Base-by-base conservation (phyloP, 805 yeast species). In the Spathaspora girioi region DNA sequence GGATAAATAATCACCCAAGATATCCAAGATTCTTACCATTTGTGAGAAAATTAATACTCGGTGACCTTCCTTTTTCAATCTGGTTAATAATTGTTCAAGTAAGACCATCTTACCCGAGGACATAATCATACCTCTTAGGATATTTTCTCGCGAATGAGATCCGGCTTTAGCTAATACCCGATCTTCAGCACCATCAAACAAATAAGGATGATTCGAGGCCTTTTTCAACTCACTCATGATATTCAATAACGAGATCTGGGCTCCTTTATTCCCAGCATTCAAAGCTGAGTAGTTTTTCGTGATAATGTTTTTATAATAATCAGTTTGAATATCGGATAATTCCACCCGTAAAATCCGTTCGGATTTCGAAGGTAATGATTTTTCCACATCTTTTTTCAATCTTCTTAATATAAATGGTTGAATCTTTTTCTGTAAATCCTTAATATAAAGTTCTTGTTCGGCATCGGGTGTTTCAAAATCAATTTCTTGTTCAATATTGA, bases 51-150 rank as follows among this genome's bases (percentile, higher is more conserved):
- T 92, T 51, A 94, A 77, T 3, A 94, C 99, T 56, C 99, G 79
- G 65, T 94, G 99, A 2, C 98, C 98, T 69, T 94, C 99, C 64
- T 88, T 87, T 55, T 84, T 82, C 63, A 94, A 77, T 56, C 96
- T 79, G 3, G 89, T 87, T 54, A 94, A 77, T 40, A 94, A 75
- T 67, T 94, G 92, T 70, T 94, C 99, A 48, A 94, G 74, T 46
- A 94, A 76, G 6, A 94, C 99, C 99, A 94, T 94, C 66, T 94
- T 94, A 61, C 99, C 99, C 7, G 97, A 89, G 15, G 96, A 89
- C 99, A 94, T 94, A 57, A 94, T 89, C 75, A 94, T 74, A 14
- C 99, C 99, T 64, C 91, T 83, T 41, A 94, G 70, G 18, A 87
- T 78, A 57, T 84, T 89, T 59, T 93, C 97, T 53, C 97, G 79